Base-by-base conservation (phyloP, 2,329 filamentous ascomycete species). In the Penicillium hesseltinei region DNA sequence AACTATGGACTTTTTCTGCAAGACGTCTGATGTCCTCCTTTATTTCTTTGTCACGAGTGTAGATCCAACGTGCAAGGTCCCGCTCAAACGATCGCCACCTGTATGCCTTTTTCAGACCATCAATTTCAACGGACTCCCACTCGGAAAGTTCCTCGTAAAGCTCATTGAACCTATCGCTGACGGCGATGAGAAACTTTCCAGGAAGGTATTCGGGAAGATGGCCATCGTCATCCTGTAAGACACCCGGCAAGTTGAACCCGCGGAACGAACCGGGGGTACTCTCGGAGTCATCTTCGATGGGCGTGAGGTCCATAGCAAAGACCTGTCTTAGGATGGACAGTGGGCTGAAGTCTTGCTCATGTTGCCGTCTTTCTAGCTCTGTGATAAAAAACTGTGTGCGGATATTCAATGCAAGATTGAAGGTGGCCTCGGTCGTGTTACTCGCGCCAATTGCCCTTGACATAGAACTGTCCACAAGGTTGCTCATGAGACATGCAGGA, bases 381-480 rank as follows among this genome's bases (percentile, higher is more conserved):
- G 74, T 60, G 40, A 85, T 79, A n/a, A 80, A 72, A 11, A 77
- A 72, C 60, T 86, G 84, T 2, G 82, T 85, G 2, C 83, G 78
- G 23, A 86, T 73, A 7, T 82, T 80, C 7, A 86, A 67, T 1
- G 76, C 80, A 23, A 85, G 61, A 4, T 77, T 66, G 54, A 84
- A 80, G 0, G 80, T 82, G 19, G 43, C 76, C 62, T 51, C 75
- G 48, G 13, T 58, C 7, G 83, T 61, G 2, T 56, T 61, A 61
- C 78, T 82, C 6, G 73, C 69, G 6, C 77, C 80, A 36, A 59
- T 19, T 11, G 49, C 51, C 21, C 51, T 49, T 10, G 52, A 29
- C 7, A 56, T 44, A 15, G 44, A 52, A 5, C 49, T 63, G 35
- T 58, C 58, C 11, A 60, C 60, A 13, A 78, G 63, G 1, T 61